These are phyloP conservation scores for Diaporthe aspalathi DNA, from an alignment of 2,329 filamentous ascomycete genomes.

Conservation along the genomic window DNA sequence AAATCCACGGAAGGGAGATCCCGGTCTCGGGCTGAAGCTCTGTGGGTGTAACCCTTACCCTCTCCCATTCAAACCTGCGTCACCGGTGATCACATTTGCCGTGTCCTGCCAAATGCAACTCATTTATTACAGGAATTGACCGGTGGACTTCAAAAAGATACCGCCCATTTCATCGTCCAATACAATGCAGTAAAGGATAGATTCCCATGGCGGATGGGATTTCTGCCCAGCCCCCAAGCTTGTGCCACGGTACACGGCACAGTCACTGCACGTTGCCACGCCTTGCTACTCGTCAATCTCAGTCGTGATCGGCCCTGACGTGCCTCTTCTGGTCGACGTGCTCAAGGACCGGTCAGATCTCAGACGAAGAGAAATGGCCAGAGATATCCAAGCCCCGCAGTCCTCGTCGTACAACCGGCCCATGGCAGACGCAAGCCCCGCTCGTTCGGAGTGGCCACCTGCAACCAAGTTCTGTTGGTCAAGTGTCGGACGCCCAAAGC, in stretches of 20 bases:
- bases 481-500: background rate
- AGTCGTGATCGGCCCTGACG: background rate
- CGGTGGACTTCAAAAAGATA: no score
- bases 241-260: background rate
- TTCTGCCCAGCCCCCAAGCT: background rate
- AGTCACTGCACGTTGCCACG: background rate
- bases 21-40: no score
- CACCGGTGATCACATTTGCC: no score
- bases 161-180: no score
- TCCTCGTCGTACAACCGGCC: background rate
- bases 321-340: background rate
- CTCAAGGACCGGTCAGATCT: constrained; percentile 3
- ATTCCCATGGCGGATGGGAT: background rate
- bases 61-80: no score
- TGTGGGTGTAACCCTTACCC: constrained; percentile 15
- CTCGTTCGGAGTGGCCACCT: background rate
- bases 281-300: background rate
- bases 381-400: background rate
- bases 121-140: no score
- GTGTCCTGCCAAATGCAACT: no score
- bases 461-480: no score
- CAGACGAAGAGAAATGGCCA: background rate
- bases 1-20: no score
- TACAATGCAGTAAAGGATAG: background rate
- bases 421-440: background rate